A percentile compares a stretch with the other conserved stretches of the same genome.
Evolutionary conservation across 2,329 filamentous ascomycete genomes (phyloP).

Genomic region (Calonectria ilicicola): DNA sequence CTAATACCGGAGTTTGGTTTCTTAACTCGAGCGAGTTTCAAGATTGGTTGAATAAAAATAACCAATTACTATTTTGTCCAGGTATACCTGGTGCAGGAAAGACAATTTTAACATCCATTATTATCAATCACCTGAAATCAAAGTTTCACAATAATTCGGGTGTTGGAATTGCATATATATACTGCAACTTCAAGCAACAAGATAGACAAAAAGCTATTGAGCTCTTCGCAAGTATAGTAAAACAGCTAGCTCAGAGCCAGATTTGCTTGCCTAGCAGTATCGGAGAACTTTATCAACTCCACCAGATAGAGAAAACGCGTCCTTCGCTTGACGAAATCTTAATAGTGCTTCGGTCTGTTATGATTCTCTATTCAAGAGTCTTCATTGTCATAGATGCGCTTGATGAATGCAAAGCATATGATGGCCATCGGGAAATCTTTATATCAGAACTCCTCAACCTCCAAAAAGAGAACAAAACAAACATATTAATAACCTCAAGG

Average conservation of each 20-base stretch:
- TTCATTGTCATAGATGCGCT: slow-evolving; percentile 43
- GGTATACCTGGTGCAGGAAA: background rate
- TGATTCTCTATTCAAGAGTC: background rate
- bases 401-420: slow-evolving; percentile 29
- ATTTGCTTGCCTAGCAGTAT: background rate
- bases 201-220: background rate
- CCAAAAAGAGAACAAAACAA: background rate
- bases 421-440: background rate
- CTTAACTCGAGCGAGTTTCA: no score
- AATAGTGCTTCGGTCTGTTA: background rate
- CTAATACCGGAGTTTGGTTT: no score
- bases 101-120: background rate
- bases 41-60: no score
- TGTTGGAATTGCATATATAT: background rate
- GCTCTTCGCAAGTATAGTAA: background rate
- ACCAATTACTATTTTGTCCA: no score
- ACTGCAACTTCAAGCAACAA: background rate
- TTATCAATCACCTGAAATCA: background rate
- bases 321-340: background rate
- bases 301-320: background rate
- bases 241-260: background rate
- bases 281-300: background rate
- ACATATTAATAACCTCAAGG: slow-evolving; percentile 40
- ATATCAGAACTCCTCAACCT: slow-evolving; percentile 11
- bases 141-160: background rate